These are phyloP conservation scores for Calonectria crousiana DNA, from an alignment of 2,329 filamentous ascomycete genomes.

Conservation along the genomic window DNA sequence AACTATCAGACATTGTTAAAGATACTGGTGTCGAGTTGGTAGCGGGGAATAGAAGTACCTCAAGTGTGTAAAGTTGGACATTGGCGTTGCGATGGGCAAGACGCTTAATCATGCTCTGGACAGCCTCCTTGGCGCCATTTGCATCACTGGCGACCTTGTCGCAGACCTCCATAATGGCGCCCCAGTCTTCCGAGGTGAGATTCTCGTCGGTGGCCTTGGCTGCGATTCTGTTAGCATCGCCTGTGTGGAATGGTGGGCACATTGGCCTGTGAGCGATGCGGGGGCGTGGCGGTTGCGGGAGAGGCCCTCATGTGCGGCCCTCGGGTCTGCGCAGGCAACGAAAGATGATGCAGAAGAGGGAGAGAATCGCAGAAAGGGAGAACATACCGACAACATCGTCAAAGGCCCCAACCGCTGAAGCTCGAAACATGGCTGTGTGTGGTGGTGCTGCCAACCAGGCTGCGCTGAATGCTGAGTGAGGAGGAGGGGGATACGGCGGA, in stretches of 20 bases:
- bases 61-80: conserved; percentile 94
- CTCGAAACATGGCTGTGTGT: conserved; percentile 66
- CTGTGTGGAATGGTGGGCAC: neutral
- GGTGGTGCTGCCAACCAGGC: conserved; percentile 34
- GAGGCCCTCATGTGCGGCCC: neutral
- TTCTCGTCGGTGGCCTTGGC: conserved; percentile 95
- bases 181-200: conserved; percentile 84
- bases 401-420: conserved; percentile 68
- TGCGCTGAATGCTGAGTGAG: conserved; percentile 6
- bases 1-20: conserved; percentile 63
- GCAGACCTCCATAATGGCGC: conserved; percentile 73
- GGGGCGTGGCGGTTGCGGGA: neutral
- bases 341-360: neutral
- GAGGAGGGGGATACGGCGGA: neutral
- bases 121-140: conserved; percentile 82
- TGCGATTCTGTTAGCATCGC: conserved; percentile 46
- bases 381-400: conserved; percentile 71
- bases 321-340: neutral
- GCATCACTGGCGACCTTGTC: conserved; percentile 67
- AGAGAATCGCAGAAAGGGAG: neutral
- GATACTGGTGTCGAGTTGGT: neutral
- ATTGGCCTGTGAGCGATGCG: neutral
- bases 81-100: conserved; percentile 95
- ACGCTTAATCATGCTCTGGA: conserved; percentile 91
- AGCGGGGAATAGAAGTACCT: conserved; percentile 63